These are phyloP conservation scores for Sporothrix sp. DNA, from an alignment of 2,329 filamentous ascomycete species.

Conservation along the genomic window DNA sequence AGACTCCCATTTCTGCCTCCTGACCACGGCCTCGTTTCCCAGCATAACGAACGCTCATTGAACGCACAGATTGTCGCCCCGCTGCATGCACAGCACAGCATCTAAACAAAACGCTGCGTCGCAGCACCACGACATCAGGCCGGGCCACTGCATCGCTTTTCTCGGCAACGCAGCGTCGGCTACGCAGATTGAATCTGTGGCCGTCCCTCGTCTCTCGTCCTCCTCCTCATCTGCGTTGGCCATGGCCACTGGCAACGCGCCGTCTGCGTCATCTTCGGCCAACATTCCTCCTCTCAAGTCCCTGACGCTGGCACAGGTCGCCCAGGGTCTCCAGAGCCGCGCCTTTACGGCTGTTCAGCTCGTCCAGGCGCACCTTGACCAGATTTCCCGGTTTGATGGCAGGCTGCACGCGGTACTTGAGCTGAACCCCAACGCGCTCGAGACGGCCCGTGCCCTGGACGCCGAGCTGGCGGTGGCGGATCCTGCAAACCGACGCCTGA, in stretches of 20 bases:
- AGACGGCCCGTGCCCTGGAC: constrained; percentile 30
- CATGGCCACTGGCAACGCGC: no score
- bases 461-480: constrained; percentile 18
- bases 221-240: no score
- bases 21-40: background rate
- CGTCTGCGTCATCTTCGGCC: constrained; percentile 1
- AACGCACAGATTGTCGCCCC: background rate
- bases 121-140: background rate
- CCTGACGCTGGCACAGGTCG: constrained; percentile 27
- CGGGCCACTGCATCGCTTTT: background rate
- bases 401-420: constrained; percentile 27
- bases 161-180: background rate
- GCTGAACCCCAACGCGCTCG: constrained; percentile 30
- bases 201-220: no score
- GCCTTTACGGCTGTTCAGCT: constrained; percentile 30
- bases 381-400: constrained; percentile 27
- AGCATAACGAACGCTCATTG: background rate
- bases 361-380: constrained; percentile 23
- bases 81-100: background rate
- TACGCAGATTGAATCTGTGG: no score
- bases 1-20: no score
- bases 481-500: constrained; percentile 1
- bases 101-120: background rate
- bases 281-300: constrained; percentile 26
- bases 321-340: constrained; percentile 23